These are phyloP conservation scores for Albophoma yamanashiensis DNA, from an alignment of 2,329 filamentous ascomycete species.

Conservation along the genomic window DNA sequence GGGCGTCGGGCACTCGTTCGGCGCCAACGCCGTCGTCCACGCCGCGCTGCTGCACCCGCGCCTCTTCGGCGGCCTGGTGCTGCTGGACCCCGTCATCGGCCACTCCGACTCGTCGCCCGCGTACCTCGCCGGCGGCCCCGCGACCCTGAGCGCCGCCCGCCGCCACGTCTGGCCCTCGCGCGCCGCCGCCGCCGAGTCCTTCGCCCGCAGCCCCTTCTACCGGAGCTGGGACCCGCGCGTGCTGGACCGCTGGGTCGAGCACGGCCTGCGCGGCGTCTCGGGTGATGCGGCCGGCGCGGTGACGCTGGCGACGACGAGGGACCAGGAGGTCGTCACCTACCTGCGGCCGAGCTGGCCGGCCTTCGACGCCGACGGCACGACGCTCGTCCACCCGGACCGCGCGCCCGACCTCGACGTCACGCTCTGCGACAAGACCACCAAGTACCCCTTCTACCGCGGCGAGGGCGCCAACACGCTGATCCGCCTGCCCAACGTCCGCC, in stretches of 20 bases:
- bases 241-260: conserved; percentile 47
- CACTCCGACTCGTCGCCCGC: conserved; percentile 26
- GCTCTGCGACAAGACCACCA: conserved; percentile 21
- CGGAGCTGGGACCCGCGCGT: conserved; percentile 72
- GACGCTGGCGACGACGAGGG: conserved; percentile 71
- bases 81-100: conserved; percentile 78
- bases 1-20: conserved; percentile 84
- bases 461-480: conserved; percentile 48
- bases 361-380: conserved; percentile 23
- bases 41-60: conserved; percentile 70
- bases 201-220: conserved; percentile 62
- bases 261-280: conserved; percentile 61
- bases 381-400: conserved; percentile 26
- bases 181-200: conserved; percentile 53
- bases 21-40: conserved; percentile 61
- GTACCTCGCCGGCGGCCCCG: conserved; percentile 25
- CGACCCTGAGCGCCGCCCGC: conserved; percentile 55
- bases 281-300: conserved; percentile 33
- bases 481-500: conserved; percentile 49
- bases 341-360: conserved; percentile 48
- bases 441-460: conserved; percentile 54
- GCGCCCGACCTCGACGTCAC: conserved; percentile 35
- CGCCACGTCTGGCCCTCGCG: conserved; percentile 77
- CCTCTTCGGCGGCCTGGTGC: conserved; percentile 61
- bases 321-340: conserved; percentile 71